Evolutionary conservation across 2,329 filamentous ascomycete genomes (phyloP), one percentile per base, ranked within the genome.

Genomic region (Penicillium sp.): DNA sequence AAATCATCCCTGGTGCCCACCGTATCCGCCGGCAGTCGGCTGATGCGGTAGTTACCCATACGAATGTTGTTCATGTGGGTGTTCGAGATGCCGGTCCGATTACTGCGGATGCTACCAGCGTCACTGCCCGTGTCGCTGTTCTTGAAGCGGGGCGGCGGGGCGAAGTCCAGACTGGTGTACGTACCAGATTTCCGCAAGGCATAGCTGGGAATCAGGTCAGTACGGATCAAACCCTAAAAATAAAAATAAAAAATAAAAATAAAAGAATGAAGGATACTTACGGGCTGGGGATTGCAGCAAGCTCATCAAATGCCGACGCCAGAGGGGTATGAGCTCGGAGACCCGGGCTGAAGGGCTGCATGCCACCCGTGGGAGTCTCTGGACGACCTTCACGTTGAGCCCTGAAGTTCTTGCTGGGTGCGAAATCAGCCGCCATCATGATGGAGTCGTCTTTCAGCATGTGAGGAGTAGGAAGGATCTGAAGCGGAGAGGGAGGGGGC

Each of bases 271-370:
- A n/a, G 23, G 54, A 24, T 55, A 87, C 88, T 87, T 83, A 92
- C 82, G 93, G 90, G 79, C 90, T 96, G 32, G 93, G 93, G 56
- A 98, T 83, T 7, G 81, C 79, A 10, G 86, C 73, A 54, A 97
- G 83, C 51, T 97, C 92, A 49, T 97, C 92, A 69, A 90, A 96
- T 4, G 90, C 80, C 52, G 86, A 89, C 23, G 80, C 84, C 33
- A 96, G 78, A 0, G 91, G 91, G n/a, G 84, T 87, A 65, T 88
- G 86, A 27, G 82, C 80, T 13, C 86, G 82, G 2, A 91, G 79
- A 32, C 78, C 76, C n/a, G 87, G 84, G 49, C 83, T 84, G 74
- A 89, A 98, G 1, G 89, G 83, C 29, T 84, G 73, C 32, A 75
- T 58, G 15, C 74, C 75, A 49, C 82, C 81, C 40, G 78, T 69